These are phyloP conservation scores for Globisporangium viniferum DNA, from an alignment of 352 stramenopile species.

Conservation along the genomic window DNA sequence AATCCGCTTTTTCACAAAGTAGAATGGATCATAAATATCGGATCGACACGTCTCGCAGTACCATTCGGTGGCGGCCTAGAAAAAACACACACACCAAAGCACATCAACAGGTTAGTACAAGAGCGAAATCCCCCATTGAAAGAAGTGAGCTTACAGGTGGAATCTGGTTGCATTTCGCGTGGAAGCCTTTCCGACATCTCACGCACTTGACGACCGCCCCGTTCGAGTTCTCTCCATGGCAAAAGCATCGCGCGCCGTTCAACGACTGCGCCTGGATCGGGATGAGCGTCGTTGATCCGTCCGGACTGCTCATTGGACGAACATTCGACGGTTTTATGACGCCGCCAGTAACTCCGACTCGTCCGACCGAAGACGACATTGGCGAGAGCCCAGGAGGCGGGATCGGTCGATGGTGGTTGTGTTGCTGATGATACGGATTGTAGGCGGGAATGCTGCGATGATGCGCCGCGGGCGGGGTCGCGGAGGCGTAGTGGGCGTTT, in stretches of 20 bases:
- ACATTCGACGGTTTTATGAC: background rate
- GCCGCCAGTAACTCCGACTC: background rate
- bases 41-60: slow-evolving; percentile 72
- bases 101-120: background rate
- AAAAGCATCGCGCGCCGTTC: slow-evolving; percentile 62
- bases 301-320: background rate
- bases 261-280: slow-evolving; percentile 30
- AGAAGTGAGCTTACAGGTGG: slow-evolving; percentile 32
- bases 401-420: slow-evolving; percentile 5
- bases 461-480: background rate
- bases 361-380: background rate
- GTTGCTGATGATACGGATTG: slow-evolving; percentile 10
- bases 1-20: slow-evolving; percentile 53
- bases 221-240: slow-evolving; percentile 14
- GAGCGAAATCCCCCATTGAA: background rate
- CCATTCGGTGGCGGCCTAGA: slow-evolving; percentile 49
- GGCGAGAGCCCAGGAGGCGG: background rate
- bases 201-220: slow-evolving; percentile 52
- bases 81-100: background rate
- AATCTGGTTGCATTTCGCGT: slow-evolving; percentile 79
- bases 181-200: slow-evolving; percentile 51
- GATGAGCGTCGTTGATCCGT: slow-evolving; percentile 16
- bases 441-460: slow-evolving; percentile 16
- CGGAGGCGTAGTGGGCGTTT: background rate
- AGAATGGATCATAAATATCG: slow-evolving; percentile 72